phyloP scores from a whole-genome alignment of 768 basidiomycete genomes.

The Tulasnella sp. region DNA sequence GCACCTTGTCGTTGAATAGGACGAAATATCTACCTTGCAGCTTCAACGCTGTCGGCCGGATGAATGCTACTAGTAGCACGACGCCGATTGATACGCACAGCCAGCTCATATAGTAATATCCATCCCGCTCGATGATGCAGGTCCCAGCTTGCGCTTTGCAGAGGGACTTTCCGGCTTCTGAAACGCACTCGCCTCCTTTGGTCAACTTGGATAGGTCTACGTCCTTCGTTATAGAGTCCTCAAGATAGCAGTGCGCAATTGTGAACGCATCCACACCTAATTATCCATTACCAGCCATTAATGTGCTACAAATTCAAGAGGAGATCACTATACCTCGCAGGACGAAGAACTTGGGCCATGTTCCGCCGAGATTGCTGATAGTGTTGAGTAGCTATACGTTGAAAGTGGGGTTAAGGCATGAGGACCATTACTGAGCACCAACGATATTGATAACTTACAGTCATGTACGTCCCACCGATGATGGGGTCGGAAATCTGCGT shows the following conservation, averaged over 20 bases:
- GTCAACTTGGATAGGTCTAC: constrained; percentile 30
- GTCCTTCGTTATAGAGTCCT: constrained; percentile 28
- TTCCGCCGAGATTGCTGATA: constrained; percentile 92
- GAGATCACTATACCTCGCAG: constrained; percentile 53
- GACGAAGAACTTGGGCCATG: constrained; percentile 95
- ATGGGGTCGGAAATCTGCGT: constrained; percentile 91
- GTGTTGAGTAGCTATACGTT: constrained; percentile 74
- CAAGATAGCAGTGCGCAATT: constrained; percentile 70
- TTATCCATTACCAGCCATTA: neutral
- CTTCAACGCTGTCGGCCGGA: constrained; percentile 72
- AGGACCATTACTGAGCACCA: too few relatives aligned
- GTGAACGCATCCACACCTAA: constrained; percentile 81
- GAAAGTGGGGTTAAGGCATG: neutral
- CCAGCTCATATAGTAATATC: constrained; percentile 77
- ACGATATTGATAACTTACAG: constrained; percentile 40
- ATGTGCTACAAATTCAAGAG: too few relatives aligned
- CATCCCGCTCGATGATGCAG: constrained; percentile 80
- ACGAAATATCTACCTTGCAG: constrained; percentile 67
- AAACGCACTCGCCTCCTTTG: constrained; percentile 66
- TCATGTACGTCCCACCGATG: constrained; percentile 99
- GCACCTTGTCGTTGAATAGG: too few relatives aligned
- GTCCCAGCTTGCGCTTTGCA: constrained; percentile 67
- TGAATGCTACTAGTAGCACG: constrained; percentile 58
- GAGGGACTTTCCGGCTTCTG: constrained; percentile 74
- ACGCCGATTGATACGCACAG: constrained; percentile 76